Conservation (phyloP, 495 filamentous ascomycete species). For the Letharia lupina region DNA sequence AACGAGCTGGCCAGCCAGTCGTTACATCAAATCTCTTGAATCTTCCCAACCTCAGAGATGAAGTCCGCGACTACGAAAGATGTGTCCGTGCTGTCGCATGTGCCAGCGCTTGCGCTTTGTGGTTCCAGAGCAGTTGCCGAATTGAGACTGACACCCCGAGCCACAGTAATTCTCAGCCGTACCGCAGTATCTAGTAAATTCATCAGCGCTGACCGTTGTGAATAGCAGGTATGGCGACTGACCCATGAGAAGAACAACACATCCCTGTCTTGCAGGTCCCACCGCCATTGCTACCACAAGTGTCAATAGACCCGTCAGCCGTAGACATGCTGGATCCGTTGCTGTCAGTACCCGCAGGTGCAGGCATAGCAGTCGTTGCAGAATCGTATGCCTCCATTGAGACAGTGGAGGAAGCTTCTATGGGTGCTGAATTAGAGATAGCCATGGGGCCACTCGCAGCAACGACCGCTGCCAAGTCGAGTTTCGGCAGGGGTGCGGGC, state of each 20-base stretch:
- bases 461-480: conserved; percentile 11
- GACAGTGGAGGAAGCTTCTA: background rate
- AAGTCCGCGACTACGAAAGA: conserved; percentile 4
- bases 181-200: conserved; percentile 31
- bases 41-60: background rate
- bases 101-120: conserved; percentile 18
- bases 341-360: conserved; percentile 3
- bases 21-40: background rate
- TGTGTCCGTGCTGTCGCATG: conserved; percentile 1
- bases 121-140: conserved; percentile 28
- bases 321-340: background rate
- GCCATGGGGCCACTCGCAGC: conserved; percentile 10
- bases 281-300: conserved; percentile 25
- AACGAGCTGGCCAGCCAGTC: conserved; percentile 1
- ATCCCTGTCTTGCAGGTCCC: conserved; percentile 21
- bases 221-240: background rate
- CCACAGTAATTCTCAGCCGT: conserved; percentile 34
- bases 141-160: conserved; percentile 34
- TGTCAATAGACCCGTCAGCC: conserved; percentile 18
- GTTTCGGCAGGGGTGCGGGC: conserved; percentile 33
- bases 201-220: background rate
- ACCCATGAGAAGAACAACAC: conserved; percentile 27
- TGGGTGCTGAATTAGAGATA: conserved; percentile 3
- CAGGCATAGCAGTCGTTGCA: conserved; percentile 3
- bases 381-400: conserved; percentile 7